phyloP scores from a whole-genome alignment of 2,329 filamentous ascomycete genomes.

The Penicillium sp. region DNA sequence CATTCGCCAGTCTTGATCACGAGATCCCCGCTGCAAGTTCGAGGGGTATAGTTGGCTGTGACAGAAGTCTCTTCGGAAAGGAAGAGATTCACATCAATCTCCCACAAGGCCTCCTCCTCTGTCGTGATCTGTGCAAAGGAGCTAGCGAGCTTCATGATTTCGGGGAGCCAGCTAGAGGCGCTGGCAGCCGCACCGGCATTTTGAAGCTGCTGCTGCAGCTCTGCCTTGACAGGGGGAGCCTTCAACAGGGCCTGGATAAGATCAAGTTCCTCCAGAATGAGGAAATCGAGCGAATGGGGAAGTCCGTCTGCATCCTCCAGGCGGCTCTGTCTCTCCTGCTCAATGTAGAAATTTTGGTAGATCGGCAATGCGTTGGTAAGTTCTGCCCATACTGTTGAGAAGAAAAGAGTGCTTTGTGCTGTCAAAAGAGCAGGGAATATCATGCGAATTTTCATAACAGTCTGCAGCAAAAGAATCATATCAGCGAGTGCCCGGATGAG shows the following conservation, averaged over 20 bases:
- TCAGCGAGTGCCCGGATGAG: conserved; percentile 16
- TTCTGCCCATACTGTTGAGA: conserved; percentile 87
- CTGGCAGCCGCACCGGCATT: conserved; percentile 58
- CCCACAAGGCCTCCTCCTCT: conserved; percentile 94
- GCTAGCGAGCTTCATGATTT: conserved; percentile 81
- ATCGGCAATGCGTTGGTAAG: conserved; percentile 68
- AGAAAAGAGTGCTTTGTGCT: conserved; percentile 77
- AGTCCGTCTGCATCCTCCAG: conserved; percentile 86
- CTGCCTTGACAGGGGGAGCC: conserved; percentile 81
- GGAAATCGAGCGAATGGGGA: conserved; percentile 91
- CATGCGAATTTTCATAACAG: conserved; percentile 80
- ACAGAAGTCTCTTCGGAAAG: conserved; percentile 92
- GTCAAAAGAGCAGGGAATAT: conserved; percentile 81
- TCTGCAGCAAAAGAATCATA: conserved; percentile 48
- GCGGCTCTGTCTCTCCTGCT: conserved; percentile 79
- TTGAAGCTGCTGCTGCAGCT: conserved; percentile 77
- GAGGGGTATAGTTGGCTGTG: conserved; percentile 91
- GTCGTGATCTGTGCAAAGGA: conserved; percentile 85
- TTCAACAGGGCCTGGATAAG: conserved; percentile 89
- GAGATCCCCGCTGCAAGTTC: conserved; percentile 87
- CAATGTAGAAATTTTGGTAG: conserved; percentile 82
- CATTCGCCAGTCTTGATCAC: conserved; percentile 91
- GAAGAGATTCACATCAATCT: conserved; percentile 93
- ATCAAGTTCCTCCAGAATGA: conserved; percentile 91
- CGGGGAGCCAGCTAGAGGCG: conserved; percentile 75